A percentile compares a stretch with the other conserved stretches of the same genome.
Evolutionary conservation across 2,329 filamentous ascomycete species (phyloP).

Genomic region (Hymenoscyphus occultus): DNA sequence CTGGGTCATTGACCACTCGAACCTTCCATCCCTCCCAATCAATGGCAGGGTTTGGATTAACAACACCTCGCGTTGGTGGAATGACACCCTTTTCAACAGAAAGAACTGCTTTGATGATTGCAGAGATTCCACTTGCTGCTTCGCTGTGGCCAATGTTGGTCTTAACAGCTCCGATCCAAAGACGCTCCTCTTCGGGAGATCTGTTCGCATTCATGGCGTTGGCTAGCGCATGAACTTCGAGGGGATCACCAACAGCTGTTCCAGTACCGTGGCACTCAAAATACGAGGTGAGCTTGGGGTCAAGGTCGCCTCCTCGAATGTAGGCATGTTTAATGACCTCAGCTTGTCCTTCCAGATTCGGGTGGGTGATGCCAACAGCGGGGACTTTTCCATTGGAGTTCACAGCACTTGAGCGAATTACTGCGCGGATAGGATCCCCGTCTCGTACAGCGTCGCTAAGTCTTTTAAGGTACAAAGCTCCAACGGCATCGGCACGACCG

Average conservation of each 20-base stretch:
- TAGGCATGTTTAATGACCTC: conserved; percentile 13
- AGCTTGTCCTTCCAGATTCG: conserved; percentile 44
- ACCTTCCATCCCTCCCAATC: conserved; percentile 34
- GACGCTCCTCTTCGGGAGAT: background rate
- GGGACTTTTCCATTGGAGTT: conserved; percentile 51
- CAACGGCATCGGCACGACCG: conserved; percentile 60
- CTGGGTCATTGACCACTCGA: conserved; percentile 20
- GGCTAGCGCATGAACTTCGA: conserved; percentile 13
- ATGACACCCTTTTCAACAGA: conserved; percentile 18
- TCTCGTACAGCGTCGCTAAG: conserved; percentile 55
- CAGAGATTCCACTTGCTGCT: conserved; percentile 23
- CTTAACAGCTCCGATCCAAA: conserved; percentile 19
- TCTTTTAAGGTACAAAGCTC: conserved; percentile 56
- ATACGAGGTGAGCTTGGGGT: conserved; percentile 10
- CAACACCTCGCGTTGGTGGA: conserved; percentile 6
- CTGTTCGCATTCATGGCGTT: conserved; percentile 10
- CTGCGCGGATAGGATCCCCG: conserved; percentile 55
- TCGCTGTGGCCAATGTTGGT: conserved; percentile 29
- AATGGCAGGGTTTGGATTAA: conserved; percentile 1
- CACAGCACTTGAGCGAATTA: conserved; percentile 50
- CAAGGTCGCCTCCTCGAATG: conserved; percentile 6
- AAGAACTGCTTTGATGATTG: conserved; percentile 26
- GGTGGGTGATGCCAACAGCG: conserved; percentile 55
- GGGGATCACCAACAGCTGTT: conserved; percentile 17
- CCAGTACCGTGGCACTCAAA: conserved; percentile 21